Evolutionary conservation across 2,329 filamentous ascomycete species (phyloP).

Genomic region (Penicillium sp.): DNA sequence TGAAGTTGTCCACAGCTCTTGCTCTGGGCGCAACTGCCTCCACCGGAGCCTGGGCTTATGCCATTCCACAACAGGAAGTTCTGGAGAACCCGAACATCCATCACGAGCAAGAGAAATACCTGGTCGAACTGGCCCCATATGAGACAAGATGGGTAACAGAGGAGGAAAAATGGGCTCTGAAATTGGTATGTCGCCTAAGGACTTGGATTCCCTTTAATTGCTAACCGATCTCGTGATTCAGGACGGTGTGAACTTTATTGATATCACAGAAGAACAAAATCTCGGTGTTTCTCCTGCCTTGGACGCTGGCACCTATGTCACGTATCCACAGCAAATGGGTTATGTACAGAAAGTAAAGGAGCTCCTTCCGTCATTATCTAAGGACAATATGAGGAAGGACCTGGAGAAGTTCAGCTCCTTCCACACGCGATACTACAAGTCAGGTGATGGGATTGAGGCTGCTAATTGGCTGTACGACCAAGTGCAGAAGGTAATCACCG

Average conservation of each 20-base stretch:
- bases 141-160: constrained; percentile 88
- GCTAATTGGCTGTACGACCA: constrained; percentile 83
- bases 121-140: constrained; percentile 85
- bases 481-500: constrained; percentile 72
- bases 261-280: constrained; percentile 75
- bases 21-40: constrained; percentile 41
- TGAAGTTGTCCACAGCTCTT: constrained; percentile 43
- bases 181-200: constrained; percentile 64
- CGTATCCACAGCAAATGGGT: constrained; percentile 69
- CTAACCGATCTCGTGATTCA: constrained; percentile 42
- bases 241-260: constrained; percentile 89
- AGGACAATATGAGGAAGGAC: constrained; percentile 76
- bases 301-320: constrained; percentile 51
- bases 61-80: constrained; percentile 34
- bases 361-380: constrained; percentile 71
- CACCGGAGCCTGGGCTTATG: constrained; percentile 35
- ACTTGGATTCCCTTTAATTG: not conserved
- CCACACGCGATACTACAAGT: constrained; percentile 64
- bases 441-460: constrained; percentile 73
- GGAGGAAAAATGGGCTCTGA: constrained; percentile 91
- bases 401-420: constrained; percentile 71
- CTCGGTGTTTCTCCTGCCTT: constrained; percentile 63
- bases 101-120: constrained; percentile 60
- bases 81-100: constrained; percentile 30
- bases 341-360: constrained; percentile 70